Base-by-base conservation (phyloP, 805 yeast species). In the Starmera caribaea region DNA sequence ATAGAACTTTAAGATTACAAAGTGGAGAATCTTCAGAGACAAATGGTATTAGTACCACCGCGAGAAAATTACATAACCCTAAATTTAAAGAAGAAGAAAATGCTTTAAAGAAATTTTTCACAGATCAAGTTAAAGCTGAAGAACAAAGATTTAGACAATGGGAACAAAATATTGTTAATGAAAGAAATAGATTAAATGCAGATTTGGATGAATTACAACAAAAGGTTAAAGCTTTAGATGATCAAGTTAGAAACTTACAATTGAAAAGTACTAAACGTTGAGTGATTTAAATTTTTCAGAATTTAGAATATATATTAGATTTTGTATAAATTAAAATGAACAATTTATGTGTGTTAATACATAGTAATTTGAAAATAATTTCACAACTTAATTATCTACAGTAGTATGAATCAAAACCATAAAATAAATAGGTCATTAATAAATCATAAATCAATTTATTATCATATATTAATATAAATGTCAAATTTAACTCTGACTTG, bases 71-170 rank as follows among this genome's bases (percentile, higher is more conserved):
- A 65, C 87, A 73, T 54, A 89, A 92, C 62, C 97, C 97, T 37
- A 83, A 86, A 64, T 92, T 84, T 69, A 82, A 88, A 62, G 97
- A 92, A 63, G 97, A 90, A 62, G 98, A 92, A 64, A 92, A 86
- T 60, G 82, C 89, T 29, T 72, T 92, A 58, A 87, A 92, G 74
- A 82, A 84, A 65, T 84, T 84, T 62, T 92, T 92, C 66, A 90
- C 97, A 9, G 97, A 89, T 62, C 97, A 92, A 68, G 86, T 92
- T 44, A 89, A 90, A 67, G 84, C 84, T 36, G 98, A 92, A 67
- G 98, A 92, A 57, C 94, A 87, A 55, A 76, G 98, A 58, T 92
- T 92, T 64, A 85, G 94, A 70, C 96, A 90, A 69, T 92, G 99
- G 98, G 97, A 89, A 67, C 85, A 88, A 53, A 90, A 92, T 59